phyloP scores from a whole-genome alignment of 306 rosid genomes.

The Castanopsis chinensis region DNA sequence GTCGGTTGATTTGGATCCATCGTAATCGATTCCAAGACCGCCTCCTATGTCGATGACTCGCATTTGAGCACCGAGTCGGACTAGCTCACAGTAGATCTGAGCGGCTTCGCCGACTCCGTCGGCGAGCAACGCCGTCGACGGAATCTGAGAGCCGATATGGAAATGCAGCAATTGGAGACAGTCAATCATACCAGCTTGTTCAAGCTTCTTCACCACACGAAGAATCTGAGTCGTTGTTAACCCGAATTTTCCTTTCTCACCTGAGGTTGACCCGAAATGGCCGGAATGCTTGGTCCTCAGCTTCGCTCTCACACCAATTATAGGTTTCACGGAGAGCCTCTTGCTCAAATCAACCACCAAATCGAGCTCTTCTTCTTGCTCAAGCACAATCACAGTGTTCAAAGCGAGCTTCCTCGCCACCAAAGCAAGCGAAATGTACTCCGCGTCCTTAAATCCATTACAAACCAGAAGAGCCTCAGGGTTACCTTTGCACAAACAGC shows the following conservation, averaged over 20 bases:
- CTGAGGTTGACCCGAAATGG: conserved; percentile 81
- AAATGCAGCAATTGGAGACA: conserved; percentile 85
- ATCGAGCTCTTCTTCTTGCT: conserved; percentile 86
- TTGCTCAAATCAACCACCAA: conserved; percentile 63
- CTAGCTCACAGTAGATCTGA: conserved; percentile 86
- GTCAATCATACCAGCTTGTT: conserved; percentile 65
- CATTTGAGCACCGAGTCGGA: conserved; percentile 83
- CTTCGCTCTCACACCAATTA: conserved; percentile 81
- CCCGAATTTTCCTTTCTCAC: conserved; percentile 93
- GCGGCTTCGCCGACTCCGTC: conserved; percentile 84
- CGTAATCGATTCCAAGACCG: conserved; percentile 84
- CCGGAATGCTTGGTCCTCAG: conserved; percentile 83
- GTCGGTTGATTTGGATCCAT: conserved; percentile 69
- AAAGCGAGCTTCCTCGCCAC: conserved; percentile 64
- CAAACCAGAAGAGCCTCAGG: conserved; percentile 64
- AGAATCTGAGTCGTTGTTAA: conserved; percentile 70
- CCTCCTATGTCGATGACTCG: conserved; percentile 82
- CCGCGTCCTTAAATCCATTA: conserved; percentile 75
- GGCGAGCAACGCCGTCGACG: conserved; percentile 58
- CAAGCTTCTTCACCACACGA: conserved; percentile 65
- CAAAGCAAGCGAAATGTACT: conserved; percentile 72
- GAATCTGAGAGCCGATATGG: conserved; percentile 88
- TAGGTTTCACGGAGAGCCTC: conserved; percentile 63
- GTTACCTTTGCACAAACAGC: conserved; percentile 79
- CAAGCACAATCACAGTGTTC: conserved; percentile 80